Evolutionary conservation across 192 early-diverging fungal species (phyloP).

Genomic region (Coemansia sp.): DNA sequence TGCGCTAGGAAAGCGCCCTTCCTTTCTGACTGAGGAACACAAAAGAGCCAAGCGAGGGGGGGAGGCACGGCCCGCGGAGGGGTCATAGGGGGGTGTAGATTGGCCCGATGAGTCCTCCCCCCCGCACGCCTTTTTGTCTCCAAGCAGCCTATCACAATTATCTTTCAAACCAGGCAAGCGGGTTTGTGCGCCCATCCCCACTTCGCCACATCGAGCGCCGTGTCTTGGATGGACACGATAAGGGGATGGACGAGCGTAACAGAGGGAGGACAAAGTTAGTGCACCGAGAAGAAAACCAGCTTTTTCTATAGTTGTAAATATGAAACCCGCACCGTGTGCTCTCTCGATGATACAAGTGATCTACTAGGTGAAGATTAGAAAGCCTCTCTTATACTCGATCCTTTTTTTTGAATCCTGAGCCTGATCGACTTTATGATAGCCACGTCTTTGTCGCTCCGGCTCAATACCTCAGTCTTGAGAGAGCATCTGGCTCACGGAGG

Average conservation of each 20-base stretch:
- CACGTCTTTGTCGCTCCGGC: not conserved
- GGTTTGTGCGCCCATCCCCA: conserved; percentile 3
- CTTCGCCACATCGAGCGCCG: not conserved
- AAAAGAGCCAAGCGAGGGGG: not conserved
- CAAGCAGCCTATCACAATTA: conserved; percentile 6
- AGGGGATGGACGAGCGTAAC: conserved; percentile 1
- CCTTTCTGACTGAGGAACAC: conserved; percentile 16
- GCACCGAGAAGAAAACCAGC: not conserved
- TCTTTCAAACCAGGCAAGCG: not conserved
- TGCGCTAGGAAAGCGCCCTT: not conserved
- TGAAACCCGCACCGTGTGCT: not conserved
- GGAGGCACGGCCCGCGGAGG: not conserved
- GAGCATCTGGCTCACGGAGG: not conserved
- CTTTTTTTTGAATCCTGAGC: not conserved
- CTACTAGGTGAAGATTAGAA: not conserved
- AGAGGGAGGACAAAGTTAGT: not conserved
- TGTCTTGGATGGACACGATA: not conserved
- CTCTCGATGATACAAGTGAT: not conserved
- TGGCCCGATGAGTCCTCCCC: not conserved
- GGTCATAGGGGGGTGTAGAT: not conserved
- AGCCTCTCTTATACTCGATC: not conserved
- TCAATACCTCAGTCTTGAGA: not conserved
- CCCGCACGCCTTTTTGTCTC: not conserved
- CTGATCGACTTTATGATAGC: conserved; percentile 7
- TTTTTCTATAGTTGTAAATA: not conserved